Evolutionary conservation across 2,329 filamentous ascomycete species (phyloP).

Genomic region (Fusarium burgessii): DNA sequence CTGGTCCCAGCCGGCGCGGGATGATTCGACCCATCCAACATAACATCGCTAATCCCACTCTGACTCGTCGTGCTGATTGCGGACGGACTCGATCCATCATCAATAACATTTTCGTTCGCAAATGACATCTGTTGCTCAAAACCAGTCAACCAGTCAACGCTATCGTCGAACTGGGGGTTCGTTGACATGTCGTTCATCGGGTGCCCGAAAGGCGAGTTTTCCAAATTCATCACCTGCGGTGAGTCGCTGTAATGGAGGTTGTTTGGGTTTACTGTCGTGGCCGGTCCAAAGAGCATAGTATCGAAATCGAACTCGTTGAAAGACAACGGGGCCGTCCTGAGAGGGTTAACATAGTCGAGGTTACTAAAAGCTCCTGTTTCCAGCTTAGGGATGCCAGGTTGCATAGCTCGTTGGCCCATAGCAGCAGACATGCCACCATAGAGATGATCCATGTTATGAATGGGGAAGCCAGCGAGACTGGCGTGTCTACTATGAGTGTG

Average conservation of each 20-base stretch:
- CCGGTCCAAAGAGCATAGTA: conserved; percentile 75
- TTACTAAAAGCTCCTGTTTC: conserved; percentile 79
- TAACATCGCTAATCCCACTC: conserved; percentile 89
- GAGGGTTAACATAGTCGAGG: conserved; percentile 73
- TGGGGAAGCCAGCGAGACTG: conserved; percentile 76
- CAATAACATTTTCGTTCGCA: conserved; percentile 82
- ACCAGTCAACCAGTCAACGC: conserved; percentile 84
- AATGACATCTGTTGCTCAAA: conserved; percentile 84
- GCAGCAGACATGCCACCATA: conserved; percentile 79
- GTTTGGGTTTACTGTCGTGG: conserved; percentile 75
- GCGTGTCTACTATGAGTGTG: conserved; percentile 80
- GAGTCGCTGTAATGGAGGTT: conserved; percentile 87
- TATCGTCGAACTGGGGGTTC: conserved; percentile 76
- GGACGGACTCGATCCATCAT: conserved; percentile 94
- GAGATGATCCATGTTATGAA: conserved; percentile 69
- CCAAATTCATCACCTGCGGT: conserved; percentile 73
- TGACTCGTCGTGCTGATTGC: conserved; percentile 96
- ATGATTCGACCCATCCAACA: conserved; percentile 84
- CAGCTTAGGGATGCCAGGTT: conserved; percentile 81
- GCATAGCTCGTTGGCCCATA: conserved; percentile 73
- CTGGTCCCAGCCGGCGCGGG: conserved; percentile 64
- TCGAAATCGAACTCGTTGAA: conserved; percentile 67
- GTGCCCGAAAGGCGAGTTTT: conserved; percentile 71
- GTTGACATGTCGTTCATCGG: conserved; percentile 69
- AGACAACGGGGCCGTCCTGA: conserved; percentile 79